Base-by-base conservation (phyloP, 345 rosid species). In the Euphorbia pulcherrima region DNA sequence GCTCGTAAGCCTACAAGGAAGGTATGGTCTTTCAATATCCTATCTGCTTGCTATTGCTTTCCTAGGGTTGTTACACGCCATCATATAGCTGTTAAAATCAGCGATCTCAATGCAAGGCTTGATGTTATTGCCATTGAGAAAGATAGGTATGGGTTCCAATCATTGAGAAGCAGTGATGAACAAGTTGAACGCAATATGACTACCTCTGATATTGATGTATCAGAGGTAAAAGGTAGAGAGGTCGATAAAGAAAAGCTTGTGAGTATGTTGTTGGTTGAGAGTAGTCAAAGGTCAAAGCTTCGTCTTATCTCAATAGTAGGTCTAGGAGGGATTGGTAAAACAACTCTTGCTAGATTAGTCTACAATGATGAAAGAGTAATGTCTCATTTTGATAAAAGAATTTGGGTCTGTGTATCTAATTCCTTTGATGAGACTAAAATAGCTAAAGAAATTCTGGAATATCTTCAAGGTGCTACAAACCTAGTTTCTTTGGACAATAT, bases 321-420 rank as follows among this genome's bases (percentile, higher is more conserved):
- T 44, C 29, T 50, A 30, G 68, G 58, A 8, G 69, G 69, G 8
- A 50, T 65, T 20, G 60, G 69, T 0, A 65, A 51, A 37, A 65
- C 75, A 41, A 56, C 75, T 23, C 40, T 61, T 1, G 64, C 64
- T 5, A 16, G 44, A 41, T 53, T 64, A 2, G 33, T 33, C 39
- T 71, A 30, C 5, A 71, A 63, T 13, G 50, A 71, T 28, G 2
- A 8, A 0, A 0, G 5, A 0, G 33, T 71, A 44, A 0, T 3
- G 1, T 10, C 13, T 4, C 5, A 64, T 17, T 71, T 71, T 24
- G n/a, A 46, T 0, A 44, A 29, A 47, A 64, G 24, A 7, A 56
- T 71, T 0, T 71, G 75, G 75, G 69, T 71, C 4, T 64, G 75
- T 51, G 68, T 63, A 10, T 70, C 74, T 4, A 26, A 64, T 17